Conservation (phyloP, 2,329 filamentous ascomycete species). For the Salinomyces thailandicus region DNA sequence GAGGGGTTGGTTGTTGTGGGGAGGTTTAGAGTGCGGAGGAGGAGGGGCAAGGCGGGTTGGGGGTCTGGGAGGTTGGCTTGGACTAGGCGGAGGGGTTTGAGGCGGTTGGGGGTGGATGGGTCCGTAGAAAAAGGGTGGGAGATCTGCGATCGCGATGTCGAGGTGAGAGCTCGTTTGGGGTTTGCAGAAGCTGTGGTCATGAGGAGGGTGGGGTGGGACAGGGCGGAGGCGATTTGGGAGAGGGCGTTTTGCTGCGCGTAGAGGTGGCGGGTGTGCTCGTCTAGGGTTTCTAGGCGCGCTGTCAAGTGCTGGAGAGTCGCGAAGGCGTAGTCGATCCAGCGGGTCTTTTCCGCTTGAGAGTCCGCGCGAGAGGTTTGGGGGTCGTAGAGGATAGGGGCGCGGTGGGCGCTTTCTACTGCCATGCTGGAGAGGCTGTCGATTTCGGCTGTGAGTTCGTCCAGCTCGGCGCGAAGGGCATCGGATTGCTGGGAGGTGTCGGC, state of each 20-base stretch:
- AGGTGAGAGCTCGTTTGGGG: no score
- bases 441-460: conserved; percentile 60
- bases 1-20: no score
- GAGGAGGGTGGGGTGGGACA: conserved; percentile 22
- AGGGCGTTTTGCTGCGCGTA: conserved; percentile 20
- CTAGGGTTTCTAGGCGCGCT: conserved; percentile 20
- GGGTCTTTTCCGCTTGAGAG: conserved; percentile 24
- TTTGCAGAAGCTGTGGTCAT: no score
- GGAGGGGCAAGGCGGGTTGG: conserved; percentile 19
- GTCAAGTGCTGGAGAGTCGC: conserved; percentile 34
- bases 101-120: no score
- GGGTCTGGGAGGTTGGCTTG: conserved; percentile 22
- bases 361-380: conserved; percentile 29
- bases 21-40: no score
- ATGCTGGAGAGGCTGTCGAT: conserved; percentile 61
- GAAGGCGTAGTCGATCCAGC: conserved; percentile 35
- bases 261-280: conserved; percentile 18
- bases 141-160: no score
- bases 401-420: conserved; percentile 57
- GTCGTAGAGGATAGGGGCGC: conserved; percentile 47
- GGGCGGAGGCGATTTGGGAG: conserved; percentile 22
- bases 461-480: conserved; percentile 48
- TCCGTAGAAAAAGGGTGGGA: no score
- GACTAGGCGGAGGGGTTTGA: conserved; percentile 23
- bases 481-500: conserved; percentile 19